Percentiles rank a stretch among this genome's conserved stretches.
phyloP scores from a whole-genome alignment of 2,329 filamentous ascomycete species.

The Trichoderma guizhouense region DNA sequence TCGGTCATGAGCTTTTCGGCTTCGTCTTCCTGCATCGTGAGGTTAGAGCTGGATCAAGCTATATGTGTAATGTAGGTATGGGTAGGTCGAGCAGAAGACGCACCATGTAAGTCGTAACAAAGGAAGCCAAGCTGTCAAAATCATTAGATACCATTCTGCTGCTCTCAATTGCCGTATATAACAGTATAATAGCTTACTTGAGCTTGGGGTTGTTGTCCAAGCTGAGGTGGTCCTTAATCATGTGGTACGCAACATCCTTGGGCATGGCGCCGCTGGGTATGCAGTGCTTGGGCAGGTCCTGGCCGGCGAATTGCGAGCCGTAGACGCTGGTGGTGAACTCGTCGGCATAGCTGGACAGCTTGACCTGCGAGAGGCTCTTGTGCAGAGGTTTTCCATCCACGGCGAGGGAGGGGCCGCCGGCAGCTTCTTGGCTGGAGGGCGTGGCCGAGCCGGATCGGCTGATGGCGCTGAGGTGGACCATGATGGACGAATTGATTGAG shows the following conservation, averaged over 20 bases:
- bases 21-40: conserved; percentile 69
- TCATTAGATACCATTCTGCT: not conserved
- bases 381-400: conserved; percentile 21
- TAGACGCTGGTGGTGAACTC: conserved; percentile 78
- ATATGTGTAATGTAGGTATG: not conserved
- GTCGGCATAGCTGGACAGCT: conserved; percentile 51
- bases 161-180: not conserved
- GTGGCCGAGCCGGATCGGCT: conserved; percentile 29
- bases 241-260: conserved; percentile 84
- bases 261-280: conserved; percentile 94
- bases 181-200: conserved; percentile 49
- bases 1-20: conserved; percentile 95
- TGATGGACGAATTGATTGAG: conserved; percentile 29
- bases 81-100: conserved; percentile 21
- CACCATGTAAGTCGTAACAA: conserved; percentile 96
- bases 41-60: not conserved
- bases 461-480: conserved; percentile 52
- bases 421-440: not conserved
- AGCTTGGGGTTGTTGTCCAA: conserved; percentile 89
- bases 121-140: conserved; percentile 66
- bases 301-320: conserved; percentile 75
- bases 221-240: conserved; percentile 94
- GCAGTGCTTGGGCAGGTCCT: conserved; percentile 76
- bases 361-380: conserved; percentile 35
- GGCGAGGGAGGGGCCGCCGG: conserved; percentile 21